Percentiles rank a stretch among this genome's conserved stretches.
These are phyloP conservation scores for Pseudogymnoascus sp. DNA, from an alignment of 2,329 filamentous ascomycete genomes.

Conservation along the genomic window DNA sequence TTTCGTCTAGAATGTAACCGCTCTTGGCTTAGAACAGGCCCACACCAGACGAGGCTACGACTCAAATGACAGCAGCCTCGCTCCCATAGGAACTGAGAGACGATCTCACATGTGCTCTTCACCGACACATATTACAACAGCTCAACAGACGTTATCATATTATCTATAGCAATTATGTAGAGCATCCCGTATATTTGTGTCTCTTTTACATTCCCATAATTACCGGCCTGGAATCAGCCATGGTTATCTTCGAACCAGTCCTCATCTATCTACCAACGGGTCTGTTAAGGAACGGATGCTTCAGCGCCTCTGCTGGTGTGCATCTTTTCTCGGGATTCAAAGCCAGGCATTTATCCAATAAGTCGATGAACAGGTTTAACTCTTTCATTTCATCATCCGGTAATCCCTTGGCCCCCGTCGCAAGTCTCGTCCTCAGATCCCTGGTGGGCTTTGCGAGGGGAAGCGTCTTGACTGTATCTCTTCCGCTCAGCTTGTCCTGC, in stretches of 20 bases:
- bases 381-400: conserved; percentile 68
- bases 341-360: conserved; percentile 79
- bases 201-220: neutral
- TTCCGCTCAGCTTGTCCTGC: conserved; percentile 77
- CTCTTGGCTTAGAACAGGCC: conserved; percentile 1
- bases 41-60: neutral
- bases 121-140: neutral
- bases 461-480: conserved; percentile 61
- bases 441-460: conserved; percentile 66
- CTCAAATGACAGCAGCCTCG: neutral
- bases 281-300: conserved; percentile 70
- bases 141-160: neutral
- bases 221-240: neutral
- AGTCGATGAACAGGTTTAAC: conserved; percentile 73
- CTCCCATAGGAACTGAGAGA: neutral
- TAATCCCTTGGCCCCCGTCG: conserved; percentile 66
- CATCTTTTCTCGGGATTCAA: conserved; percentile 91
- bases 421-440: conserved; percentile 73
- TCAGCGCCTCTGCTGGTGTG: conserved; percentile 75
- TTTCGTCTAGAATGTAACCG: neutral
- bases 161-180: neutral
- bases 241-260: neutral
- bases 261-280: conserved; percentile 9
- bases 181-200: neutral
- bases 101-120: neutral